These are phyloP conservation scores for Hypoxylon intermedium DNA, from an alignment of 495 filamentous ascomycete genomes.

Conservation along the genomic window DNA sequence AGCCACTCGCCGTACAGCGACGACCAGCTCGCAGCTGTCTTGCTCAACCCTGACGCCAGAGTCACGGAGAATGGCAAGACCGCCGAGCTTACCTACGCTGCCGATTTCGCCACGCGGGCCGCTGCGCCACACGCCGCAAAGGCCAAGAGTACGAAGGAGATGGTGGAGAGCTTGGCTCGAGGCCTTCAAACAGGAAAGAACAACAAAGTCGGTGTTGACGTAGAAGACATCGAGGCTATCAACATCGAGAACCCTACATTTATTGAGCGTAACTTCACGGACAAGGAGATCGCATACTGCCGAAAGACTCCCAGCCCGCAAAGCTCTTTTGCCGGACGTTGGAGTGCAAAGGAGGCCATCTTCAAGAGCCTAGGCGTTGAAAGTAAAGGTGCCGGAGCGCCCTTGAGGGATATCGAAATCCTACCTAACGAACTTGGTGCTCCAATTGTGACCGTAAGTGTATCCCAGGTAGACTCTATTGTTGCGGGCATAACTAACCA, in stretches of 20 bases:
- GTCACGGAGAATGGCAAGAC: constrained; percentile 85
- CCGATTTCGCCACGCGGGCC: constrained; percentile 63
- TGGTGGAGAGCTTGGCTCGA: constrained; percentile 80
- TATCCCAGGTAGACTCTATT: neutral
- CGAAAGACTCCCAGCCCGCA: constrained; percentile 73
- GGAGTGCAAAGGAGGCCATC: constrained; percentile 97
- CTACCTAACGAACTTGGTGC: constrained; percentile 77
- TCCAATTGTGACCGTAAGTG: constrained; percentile 81
- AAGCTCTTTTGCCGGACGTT: constrained; percentile 88
- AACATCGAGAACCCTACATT: constrained; percentile 94
- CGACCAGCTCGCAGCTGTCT: constrained; percentile 81
- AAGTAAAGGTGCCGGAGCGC: constrained; percentile 85
- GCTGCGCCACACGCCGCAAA: constrained; percentile 49
- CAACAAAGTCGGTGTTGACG: constrained; percentile 89
- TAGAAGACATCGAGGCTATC: constrained; percentile 83
- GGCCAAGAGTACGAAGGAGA: constrained; percentile 70
- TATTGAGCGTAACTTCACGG: constrained; percentile 92
- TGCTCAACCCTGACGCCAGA: constrained; percentile 94
- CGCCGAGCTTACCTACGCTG: constrained; percentile 73
- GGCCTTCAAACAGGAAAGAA: constrained; percentile 69
- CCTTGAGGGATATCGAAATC: constrained; percentile 95
- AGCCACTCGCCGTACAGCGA: constrained; percentile 86
- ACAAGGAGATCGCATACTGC: constrained; percentile 83
- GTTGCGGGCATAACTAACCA: constrained; percentile 48
- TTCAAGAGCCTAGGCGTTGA: constrained; percentile 96